Evolutionary conservation across 2,329 filamentous ascomycete genomes (phyloP).

Genomic region (Aspergillus fischeri): DNA sequence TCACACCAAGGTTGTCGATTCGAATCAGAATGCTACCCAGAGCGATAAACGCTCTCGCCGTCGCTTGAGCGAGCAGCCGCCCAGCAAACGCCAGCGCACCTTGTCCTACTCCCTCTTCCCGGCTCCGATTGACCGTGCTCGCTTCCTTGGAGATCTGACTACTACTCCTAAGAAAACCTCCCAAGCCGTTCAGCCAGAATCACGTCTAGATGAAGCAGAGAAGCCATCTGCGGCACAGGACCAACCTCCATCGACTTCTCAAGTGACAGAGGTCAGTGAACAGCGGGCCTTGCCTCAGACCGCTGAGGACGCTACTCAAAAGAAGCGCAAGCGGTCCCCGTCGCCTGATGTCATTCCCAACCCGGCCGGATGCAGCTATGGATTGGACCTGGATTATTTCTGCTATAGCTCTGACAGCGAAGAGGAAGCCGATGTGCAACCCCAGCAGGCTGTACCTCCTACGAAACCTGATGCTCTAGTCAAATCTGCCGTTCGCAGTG

Average conservation of each 20-base stretch:
- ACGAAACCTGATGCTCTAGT: constrained; percentile 6
- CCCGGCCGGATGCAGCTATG: constrained; percentile 38
- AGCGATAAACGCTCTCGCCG: constrained; percentile 9
- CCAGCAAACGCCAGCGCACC: constrained; percentile 15
- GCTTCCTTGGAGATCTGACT: constrained; percentile 17
- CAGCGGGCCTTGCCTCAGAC: background rate
- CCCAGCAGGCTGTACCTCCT: constrained; percentile 6
- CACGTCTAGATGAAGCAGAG: background rate
- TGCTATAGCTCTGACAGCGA: constrained; percentile 30
- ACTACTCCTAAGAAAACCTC: constrained; percentile 3
- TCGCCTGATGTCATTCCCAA: constrained; percentile 42
- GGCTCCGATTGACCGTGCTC: constrained; percentile 18
- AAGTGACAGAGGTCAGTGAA: background rate
- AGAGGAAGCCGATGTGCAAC: constrained; percentile 16
- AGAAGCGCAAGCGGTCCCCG: constrained; percentile 39
- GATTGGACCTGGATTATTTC: constrained; percentile 39
- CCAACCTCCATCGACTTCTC: constrained; percentile 2
- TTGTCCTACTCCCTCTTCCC: constrained; percentile 28
- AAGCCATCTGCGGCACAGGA: background rate
- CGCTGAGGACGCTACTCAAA: constrained; percentile 9
- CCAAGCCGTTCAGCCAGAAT: background rate
- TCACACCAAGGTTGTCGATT: constrained; percentile 7
- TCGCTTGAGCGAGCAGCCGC: constrained; percentile 10
- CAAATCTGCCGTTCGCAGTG: constrained; percentile 13
- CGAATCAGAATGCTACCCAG: constrained; percentile 1